Evolutionary conservation across 2,329 filamentous ascomycete species (phyloP), one percentile per base, ranked within the genome.

Genomic region (Colletotrichum plurivorum): DNA sequence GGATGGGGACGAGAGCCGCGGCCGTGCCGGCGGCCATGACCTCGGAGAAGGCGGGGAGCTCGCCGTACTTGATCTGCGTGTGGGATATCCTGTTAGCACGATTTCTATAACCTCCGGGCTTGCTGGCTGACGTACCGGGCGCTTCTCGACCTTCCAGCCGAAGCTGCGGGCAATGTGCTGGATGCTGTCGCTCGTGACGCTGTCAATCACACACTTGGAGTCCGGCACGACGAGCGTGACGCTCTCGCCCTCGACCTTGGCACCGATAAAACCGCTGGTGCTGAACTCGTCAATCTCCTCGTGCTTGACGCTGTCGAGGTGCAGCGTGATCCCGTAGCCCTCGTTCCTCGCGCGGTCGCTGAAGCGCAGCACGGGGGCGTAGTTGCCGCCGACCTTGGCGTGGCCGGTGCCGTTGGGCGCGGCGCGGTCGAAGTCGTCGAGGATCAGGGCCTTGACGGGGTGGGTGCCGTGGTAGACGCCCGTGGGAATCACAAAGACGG

Each of bases 351-450:
- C 95, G 76, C 88, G 91, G 75, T 97, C 94, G 77, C 93, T 97
- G 87, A 94, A 94, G 64, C 93, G 87, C 76, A 98, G 82, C 5
- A 98, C 95, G 3, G 95, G 95, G 10, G 95, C 95, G 78, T 98
- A 98, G 83, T 98, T 98, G 15, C 95, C 96, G 27, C 96, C 95
- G 3, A 98, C 88, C 83, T 98, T 98, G n/a, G 94, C 95, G 71
- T 90, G 91, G 0, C 95, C 95, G 0, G 93, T 97, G 1, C 95
- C 95, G 75, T 94, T 90, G 1, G 96, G 95, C n/a, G 95, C 95
- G 0, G 95, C 89, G 36, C 95, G 93, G 80, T 98, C 95, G 78
- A 98, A 98, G 36, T 96, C 92, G 76, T 98, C 95, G 3, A 98
- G 86, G 69, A 98, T 93, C 61, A 98, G 83, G 2, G 93, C 94